Percentiles rank a stretch among this genome's conserved stretches.
These are phyloP conservation scores for Phialophora macrospora DNA, from an alignment of 2,329 filamentous ascomycete genomes.

Conservation along the genomic window DNA sequence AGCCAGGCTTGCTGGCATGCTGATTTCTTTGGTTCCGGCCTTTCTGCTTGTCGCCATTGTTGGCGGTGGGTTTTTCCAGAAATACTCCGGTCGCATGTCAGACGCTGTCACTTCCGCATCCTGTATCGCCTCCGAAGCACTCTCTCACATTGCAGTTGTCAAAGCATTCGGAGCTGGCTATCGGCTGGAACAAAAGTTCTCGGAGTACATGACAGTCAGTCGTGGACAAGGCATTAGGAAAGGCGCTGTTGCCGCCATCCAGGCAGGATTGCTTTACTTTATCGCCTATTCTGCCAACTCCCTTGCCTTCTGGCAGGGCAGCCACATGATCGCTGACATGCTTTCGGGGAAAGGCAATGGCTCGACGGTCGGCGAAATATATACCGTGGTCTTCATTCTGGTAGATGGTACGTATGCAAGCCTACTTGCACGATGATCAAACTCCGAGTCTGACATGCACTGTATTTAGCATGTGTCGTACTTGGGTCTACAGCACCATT, in stretches of 20 bases:
- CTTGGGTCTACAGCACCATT: too few relatives aligned
- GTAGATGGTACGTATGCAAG: conserved; percentile 52
- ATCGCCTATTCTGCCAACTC: conserved; percentile 45
- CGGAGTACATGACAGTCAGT: conserved; percentile 39
- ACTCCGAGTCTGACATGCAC: too few relatives aligned
- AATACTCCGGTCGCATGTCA: conserved; percentile 53
- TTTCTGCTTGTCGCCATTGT: conserved; percentile 53
- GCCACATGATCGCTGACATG: conserved; percentile 54
- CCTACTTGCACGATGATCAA: conserved; percentile 41
- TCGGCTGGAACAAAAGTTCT: conserved; percentile 41
- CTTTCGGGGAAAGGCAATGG: conserved; percentile 42
- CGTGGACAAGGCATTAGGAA: conserved; percentile 41
- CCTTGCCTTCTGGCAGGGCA: conserved; percentile 49
- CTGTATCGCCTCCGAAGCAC: conserved; percentile 62
- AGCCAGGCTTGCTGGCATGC: conserved; percentile 51
- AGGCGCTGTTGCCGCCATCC: conserved; percentile 41
- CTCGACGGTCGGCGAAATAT: conserved; percentile 53
- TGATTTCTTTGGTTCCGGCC: conserved; percentile 54
- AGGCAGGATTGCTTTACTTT: conserved; percentile 43
- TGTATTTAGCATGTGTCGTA: too few relatives aligned
- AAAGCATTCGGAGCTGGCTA: conserved; percentile 63
- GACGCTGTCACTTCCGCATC: conserved; percentile 60
- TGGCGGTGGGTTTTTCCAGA: conserved; percentile 52
- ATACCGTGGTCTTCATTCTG: conserved; percentile 61
- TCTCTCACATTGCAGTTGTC: conserved; percentile 56